phyloP scores from a whole-genome alignment of 306 rosid species.

The Myrica gale region DNA sequence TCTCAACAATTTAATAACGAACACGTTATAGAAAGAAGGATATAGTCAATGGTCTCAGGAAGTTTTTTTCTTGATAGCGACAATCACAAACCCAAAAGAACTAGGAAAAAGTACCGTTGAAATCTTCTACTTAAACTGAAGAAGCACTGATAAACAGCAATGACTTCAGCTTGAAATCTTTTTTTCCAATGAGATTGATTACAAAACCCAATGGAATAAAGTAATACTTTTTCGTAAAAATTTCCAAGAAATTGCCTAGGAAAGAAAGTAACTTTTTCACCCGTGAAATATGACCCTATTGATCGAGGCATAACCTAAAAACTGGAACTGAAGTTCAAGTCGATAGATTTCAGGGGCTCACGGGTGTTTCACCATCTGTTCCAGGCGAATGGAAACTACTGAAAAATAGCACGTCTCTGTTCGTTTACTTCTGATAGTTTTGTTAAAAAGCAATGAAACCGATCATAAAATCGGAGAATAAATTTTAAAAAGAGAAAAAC shows the following conservation, averaged over 20 bases:
- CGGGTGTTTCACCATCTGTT: neutral
- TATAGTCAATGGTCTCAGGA: neutral
- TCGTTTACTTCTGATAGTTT: neutral
- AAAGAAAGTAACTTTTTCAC: neutral
- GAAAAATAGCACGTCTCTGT: neutral
- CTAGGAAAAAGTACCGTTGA: neutral
- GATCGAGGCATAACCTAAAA: neutral
- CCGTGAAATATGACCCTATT: neutral
- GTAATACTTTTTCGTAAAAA: neutral
- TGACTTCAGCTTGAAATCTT: neutral
- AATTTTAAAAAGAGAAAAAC: neutral
- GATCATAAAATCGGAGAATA: neutral
- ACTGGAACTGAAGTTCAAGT: neutral
- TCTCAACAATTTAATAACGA: neutral
- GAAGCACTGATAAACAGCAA: neutral
- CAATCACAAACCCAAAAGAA: neutral
- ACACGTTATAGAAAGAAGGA: neutral
- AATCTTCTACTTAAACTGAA: neutral
- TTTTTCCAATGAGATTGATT: neutral
- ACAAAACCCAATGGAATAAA: neutral
- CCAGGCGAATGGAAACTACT: constrained; percentile 3
- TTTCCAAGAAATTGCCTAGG: neutral
- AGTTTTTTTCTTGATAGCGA: neutral
- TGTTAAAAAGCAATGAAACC: neutral
- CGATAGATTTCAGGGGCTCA: constrained; percentile 4